phyloP scores from a whole-genome alignment of 805 yeast genomes.

The Torulaspora quercuum region DNA sequence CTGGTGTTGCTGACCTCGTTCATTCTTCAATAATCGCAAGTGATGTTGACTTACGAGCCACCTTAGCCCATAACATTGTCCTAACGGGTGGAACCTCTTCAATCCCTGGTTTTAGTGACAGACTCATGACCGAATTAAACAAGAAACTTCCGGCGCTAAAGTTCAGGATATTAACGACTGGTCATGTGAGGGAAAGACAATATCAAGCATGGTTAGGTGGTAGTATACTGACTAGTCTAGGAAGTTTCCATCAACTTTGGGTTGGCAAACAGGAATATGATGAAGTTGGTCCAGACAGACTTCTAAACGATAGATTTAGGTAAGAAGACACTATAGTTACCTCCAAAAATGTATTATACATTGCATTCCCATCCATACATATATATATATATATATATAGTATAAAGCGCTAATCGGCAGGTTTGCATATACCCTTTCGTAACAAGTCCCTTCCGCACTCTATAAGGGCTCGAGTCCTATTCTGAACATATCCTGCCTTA shows the following conservation, averaged over 20 bases:
- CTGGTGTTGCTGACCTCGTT: conserved; percentile 61
- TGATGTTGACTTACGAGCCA: conserved; percentile 81
- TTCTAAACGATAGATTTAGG: conserved; percentile 79
- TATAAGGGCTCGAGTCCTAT: conserved; percentile 39
- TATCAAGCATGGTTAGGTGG: conserved; percentile 92
- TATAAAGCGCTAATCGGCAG: conserved; percentile 11
- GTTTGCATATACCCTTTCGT: conserved; percentile 34
- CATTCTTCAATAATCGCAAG: conserved; percentile 50
- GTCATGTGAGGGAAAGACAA: conserved; percentile 71
- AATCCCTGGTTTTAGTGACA: conserved; percentile 75
- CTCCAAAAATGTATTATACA: neutral
- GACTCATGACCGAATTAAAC: conserved; percentile 67
- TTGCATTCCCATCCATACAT: conserved; percentile 5
- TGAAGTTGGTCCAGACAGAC: conserved; percentile 81
- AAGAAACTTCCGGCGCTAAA: conserved; percentile 77
- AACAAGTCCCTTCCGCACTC: conserved; percentile 38
- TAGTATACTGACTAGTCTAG: conserved; percentile 78
- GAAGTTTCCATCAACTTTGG: conserved; percentile 95
- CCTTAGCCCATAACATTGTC: conserved; percentile 82
- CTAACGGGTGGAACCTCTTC: conserved; percentile 82
- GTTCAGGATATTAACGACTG: conserved; percentile 77
- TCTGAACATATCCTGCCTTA: conserved; percentile 35
- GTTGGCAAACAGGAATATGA: conserved; percentile 82
- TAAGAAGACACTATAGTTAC: conserved; percentile 30
- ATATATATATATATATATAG: conserved; percentile 1